Percentiles rank a stretch among this genome's conserved stretches.
Evolutionary conservation across 208 protist genomes (phyloP).

Genomic region (Trypanosoma cruzi): DNA sequence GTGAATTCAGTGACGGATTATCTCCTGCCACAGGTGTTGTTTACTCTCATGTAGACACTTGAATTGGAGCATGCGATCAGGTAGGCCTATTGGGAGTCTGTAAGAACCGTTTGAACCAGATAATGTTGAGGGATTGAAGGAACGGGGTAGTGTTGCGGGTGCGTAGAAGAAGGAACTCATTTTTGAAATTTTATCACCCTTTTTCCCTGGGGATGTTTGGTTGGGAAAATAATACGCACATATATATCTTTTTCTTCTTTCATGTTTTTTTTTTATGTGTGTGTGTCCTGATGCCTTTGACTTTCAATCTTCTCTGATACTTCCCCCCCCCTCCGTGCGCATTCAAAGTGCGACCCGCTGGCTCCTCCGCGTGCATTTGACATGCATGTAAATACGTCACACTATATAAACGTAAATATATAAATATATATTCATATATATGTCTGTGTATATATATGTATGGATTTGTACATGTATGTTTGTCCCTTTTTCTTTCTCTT

Average conservation of each 20-base stretch:
- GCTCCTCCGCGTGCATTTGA: too few species aligned
- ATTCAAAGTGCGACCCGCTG: too few species aligned
- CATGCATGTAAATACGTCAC: too few species aligned
- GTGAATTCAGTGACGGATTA: slow-evolving; percentile 11
- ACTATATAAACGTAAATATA: slow-evolving; percentile 11
- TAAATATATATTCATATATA: slow-evolving; percentile 5
- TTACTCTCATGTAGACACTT: slow-evolving; percentile 23
- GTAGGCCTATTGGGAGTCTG: neutral
- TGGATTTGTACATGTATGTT: too few species aligned
- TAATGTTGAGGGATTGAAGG: neutral
- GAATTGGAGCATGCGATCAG: neutral
- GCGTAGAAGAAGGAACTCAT: neutral
- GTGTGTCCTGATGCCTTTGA: too few species aligned
- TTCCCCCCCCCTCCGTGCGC: too few species aligned
- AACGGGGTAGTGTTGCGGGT: neutral
- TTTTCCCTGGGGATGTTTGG: neutral
- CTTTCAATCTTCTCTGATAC: too few species aligned
- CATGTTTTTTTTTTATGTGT: neutral
- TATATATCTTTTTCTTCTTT: too few species aligned
- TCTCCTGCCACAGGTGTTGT: slow-evolving; percentile 15
- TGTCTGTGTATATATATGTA: slow-evolving; percentile 2
- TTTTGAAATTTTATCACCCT: neutral
- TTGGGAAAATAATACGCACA: neutral
- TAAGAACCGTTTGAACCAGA: neutral
- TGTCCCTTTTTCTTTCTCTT: slow-evolving; percentile 19